Evolutionary conservation across 257 asterid species (phyloP), one percentile per base, ranked within the genome.

Genomic region (Forsythia viridissima): DNA sequence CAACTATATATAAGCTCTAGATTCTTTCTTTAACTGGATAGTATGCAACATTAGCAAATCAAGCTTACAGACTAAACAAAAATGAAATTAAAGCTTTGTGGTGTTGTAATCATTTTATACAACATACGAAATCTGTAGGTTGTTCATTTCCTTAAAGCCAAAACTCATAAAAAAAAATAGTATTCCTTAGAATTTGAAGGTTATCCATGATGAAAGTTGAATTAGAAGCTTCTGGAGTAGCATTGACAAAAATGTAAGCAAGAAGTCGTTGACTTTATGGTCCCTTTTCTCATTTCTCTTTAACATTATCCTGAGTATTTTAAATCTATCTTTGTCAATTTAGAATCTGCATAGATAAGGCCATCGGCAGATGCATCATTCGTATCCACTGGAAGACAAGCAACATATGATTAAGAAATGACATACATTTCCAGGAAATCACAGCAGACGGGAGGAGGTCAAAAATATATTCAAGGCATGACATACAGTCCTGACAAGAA

Each of bases 1-100:
- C 90, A 92, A 91, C 87, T 90, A 90, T 83, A 92, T 90, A 90
- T 83, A 92, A 79, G 90, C 96, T 89, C 85, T 91, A 94, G 86
- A 86, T 89, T 91, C 96, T 86, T 91, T 91, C 84, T 84, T 91
- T 92, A 86, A 94, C 97, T 91, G 97, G 91, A 90, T 89, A 80
- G 86, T 83, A 88, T 80, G 92, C 97, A 92, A 83, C 88, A 87
- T 84, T 82, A 89, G 85, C 86, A 86, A 84, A 89, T 90, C 84
- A 92, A 89, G 78, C 87, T 87, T 76, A 77, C 34, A 70, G n/a
- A 63, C 85, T 72, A 76, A 65, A 48, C 77, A 15, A 78, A 46
- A 52, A 79, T 74, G 48, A 79, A 80, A 78, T 36, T 43, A 46
- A 85, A 75, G 81, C 72, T 86, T 71, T 80, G 72, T 86, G 71